phyloP scores from a whole-genome alignment of 352 stramenopile genomes.

The Poterioochromonas sp. region DNA sequence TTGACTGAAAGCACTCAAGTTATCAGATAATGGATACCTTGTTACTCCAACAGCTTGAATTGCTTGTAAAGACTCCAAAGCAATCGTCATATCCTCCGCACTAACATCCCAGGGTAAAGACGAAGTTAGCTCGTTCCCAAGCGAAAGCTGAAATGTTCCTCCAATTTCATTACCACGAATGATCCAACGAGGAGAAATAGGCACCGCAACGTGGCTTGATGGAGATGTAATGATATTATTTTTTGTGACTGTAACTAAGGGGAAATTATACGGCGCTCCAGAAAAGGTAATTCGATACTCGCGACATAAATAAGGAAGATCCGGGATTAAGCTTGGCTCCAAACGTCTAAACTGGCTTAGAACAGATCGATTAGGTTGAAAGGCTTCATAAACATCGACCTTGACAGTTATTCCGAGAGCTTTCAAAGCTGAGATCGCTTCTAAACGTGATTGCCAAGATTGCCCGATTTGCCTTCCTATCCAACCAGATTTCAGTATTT shows the following conservation, averaged over 20 bases:
- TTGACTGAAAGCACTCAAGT: background rate
- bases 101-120: background rate
- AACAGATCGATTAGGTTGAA: background rate
- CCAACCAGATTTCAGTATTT: background rate
- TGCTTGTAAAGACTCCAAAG: background rate
- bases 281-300: background rate
- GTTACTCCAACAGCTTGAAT: constrained; percentile 10
- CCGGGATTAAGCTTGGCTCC: background rate
- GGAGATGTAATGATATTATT: no score
- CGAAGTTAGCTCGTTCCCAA: background rate
- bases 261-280: background rate
- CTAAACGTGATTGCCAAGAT: background rate
- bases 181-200: no score
- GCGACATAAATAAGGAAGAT: background rate
- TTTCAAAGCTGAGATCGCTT: background rate
- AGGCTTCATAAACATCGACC: background rate
- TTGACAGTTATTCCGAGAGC: background rate
- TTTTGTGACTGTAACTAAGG: background rate
- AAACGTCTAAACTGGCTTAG: background rate
- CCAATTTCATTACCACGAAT: background rate
- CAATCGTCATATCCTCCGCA: background rate
- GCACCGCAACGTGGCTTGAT: no score
- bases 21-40: background rate
- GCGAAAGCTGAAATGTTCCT: background rate
- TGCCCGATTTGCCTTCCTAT: background rate